A percentile compares a stretch with the other conserved stretches of the same genome.
These are phyloP conservation scores for Vitis cinerea DNA, from an alignment of 164 flowering plant genomes.

Conservation along the genomic window DNA sequence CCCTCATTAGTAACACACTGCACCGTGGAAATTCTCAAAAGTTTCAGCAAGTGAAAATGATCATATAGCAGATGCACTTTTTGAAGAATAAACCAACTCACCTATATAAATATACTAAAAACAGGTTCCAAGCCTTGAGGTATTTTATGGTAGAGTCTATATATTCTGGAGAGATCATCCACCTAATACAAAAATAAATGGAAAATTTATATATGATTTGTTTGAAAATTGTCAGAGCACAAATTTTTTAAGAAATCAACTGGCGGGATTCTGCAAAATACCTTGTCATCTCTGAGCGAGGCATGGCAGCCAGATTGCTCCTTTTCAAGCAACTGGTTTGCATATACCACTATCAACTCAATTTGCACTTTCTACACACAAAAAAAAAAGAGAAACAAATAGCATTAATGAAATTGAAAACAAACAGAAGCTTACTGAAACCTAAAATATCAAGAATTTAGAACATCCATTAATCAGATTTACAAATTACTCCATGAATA, in stretches of 20 bases:
- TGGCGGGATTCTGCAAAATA: slow-evolving; percentile 8
- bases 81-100: slow-evolving; percentile 15
- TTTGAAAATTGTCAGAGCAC: too few species aligned
- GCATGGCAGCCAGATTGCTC: slow-evolving; percentile 75
- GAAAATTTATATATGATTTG: too few species aligned
- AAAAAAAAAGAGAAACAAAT: neutral
- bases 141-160: slow-evolving; percentile 59
- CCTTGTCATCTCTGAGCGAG: slow-evolving; percentile 74
- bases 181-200: slow-evolving; percentile 21
- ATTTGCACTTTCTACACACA: slow-evolving; percentile 42
- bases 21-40: slow-evolving; percentile 4
- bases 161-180: slow-evolving; percentile 81
- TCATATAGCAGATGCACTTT: neutral
- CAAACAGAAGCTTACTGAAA: too few species aligned
- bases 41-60: neutral
- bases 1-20: slow-evolving; percentile 86
- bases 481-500: too few species aligned
- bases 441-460: neutral
- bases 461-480: too few species aligned
- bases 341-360: slow-evolving; percentile 38
- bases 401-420: neutral
- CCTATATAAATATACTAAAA: slow-evolving; percentile 69
- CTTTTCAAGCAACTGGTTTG: slow-evolving; percentile 64
- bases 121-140: slow-evolving; percentile 68
- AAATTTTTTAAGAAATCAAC: too few species aligned